Conservation (phyloP, 805 yeast genomes). For the Schizosaccharomyces japonicus region DNA sequence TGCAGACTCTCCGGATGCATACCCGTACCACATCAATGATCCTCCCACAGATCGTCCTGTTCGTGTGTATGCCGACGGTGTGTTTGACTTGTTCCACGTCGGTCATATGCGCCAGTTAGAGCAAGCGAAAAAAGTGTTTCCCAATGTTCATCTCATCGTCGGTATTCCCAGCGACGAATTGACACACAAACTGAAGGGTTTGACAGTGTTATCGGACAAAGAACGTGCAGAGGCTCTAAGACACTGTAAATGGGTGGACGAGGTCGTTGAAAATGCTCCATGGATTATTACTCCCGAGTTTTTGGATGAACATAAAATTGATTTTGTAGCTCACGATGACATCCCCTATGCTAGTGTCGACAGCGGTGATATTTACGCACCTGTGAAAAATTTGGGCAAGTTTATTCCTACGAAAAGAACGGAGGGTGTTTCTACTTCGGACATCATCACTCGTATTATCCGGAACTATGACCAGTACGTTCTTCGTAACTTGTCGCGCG, state of each 20-base stretch:
- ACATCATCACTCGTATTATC: constrained; percentile 82
- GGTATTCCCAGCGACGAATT: constrained; percentile 80
- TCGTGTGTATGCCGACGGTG: constrained; percentile 94
- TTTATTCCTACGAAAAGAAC: constrained; percentile 89
- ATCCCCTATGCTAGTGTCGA: constrained; percentile 68
- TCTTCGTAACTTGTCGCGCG: constrained; percentile 92
- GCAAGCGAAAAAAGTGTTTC: constrained; percentile 81
- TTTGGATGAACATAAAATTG: constrained; percentile 54
- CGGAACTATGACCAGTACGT: constrained; percentile 89
- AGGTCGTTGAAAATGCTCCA: constrained; percentile 81
- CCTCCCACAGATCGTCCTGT: constrained; percentile 76
- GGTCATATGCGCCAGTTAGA: constrained; percentile 97
- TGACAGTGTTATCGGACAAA: constrained; percentile 69
- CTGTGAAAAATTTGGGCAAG: constrained; percentile 74
- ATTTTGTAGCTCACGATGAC: constrained; percentile 95
- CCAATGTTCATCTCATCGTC: constrained; percentile 62
- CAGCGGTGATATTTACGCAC: constrained; percentile 74
- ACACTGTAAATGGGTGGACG: constrained; percentile 96
- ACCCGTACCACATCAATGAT: constrained; percentile 34
- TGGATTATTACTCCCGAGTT: constrained; percentile 83
- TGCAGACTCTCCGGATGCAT: neutral
- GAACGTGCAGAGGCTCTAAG: constrained; percentile 77
- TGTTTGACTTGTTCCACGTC: constrained; percentile 82
- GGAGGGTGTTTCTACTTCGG: constrained; percentile 86
- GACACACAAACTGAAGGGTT: constrained; percentile 78